Conservation (phyloP, 139 green algal species). For the Picochlorum sp. region DNA sequence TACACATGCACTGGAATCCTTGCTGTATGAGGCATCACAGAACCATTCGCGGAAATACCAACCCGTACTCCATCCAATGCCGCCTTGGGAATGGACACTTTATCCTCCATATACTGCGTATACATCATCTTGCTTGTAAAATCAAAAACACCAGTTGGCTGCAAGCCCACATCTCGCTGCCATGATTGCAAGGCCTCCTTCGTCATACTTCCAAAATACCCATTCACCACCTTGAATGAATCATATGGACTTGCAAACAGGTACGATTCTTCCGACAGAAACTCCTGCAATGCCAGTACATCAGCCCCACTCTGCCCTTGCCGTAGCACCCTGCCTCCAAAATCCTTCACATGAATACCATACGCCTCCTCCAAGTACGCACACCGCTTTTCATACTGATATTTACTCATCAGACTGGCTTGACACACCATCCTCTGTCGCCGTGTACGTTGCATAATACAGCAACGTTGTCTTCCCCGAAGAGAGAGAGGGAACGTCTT, state of each 20-base stretch:
- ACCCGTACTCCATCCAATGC: not conserved
- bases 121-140: slow-evolving; percentile 15
- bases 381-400: slow-evolving; percentile 15
- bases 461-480: too few species aligned
- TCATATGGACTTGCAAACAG: slow-evolving; percentile 2
- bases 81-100: not conserved
- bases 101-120: slow-evolving; percentile 17
- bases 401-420: slow-evolving; percentile 12
- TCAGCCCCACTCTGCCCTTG: slow-evolving; percentile 22
- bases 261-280: slow-evolving; percentile 18
- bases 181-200: slow-evolving; percentile 22
- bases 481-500: too few species aligned
- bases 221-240: slow-evolving; percentile 6
- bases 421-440: not conserved
- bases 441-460: not conserved
- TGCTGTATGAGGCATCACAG: not conserved
- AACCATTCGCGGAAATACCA: not conserved
- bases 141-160: slow-evolving; percentile 14
- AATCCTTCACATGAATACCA: slow-evolving; percentile 19
- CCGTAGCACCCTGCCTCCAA: slow-evolving; percentile 20
- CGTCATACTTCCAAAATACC: slow-evolving; percentile 25
- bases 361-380: slow-evolving; percentile 6
- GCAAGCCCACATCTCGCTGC: slow-evolving; percentile 24
- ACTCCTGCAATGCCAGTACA: slow-evolving; percentile 23
- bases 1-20: not conserved